Conservation (phyloP, 139 green algal species). For the Pleodorina starrii region DNA sequence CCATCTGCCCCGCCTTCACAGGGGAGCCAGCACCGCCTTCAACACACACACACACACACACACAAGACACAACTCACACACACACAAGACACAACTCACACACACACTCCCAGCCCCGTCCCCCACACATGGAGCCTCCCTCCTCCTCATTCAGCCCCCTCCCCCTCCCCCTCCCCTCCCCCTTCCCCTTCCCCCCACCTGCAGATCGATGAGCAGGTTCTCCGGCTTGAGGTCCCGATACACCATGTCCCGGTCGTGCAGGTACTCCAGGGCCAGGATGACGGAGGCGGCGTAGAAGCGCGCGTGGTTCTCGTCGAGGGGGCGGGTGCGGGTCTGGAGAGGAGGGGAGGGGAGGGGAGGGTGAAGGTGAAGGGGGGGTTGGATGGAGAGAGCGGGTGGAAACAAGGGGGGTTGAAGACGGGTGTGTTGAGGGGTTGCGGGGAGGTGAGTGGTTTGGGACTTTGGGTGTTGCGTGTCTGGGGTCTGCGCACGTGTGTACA, state of each 20-base stretch:
- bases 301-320: constrained; percentile 83
- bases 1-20: too few species aligned
- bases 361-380: background rate
- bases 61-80: too few species aligned
- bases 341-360: background rate
- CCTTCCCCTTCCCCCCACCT: constrained; percentile 16
- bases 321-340: constrained; percentile 65
- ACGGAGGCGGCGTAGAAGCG: constrained; percentile 92
- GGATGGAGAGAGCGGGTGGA: background rate
- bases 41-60: too few species aligned
- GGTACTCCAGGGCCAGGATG: constrained; percentile 88
- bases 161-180: background rate
- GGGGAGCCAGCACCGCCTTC: too few species aligned
- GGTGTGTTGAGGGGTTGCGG: background rate
- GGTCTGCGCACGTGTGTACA: too few species aligned
- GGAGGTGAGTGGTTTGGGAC: too few species aligned
- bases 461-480: too few species aligned
- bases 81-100: too few species aligned
- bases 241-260: constrained; percentile 84
- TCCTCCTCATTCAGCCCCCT: background rate
- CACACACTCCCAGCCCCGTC: background rate
- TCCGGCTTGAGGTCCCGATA: constrained; percentile 87
- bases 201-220: constrained; percentile 86
- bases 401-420: background rate
- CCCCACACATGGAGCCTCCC: background rate